Evolutionary conservation across 495 filamentous ascomycete species (phyloP).

Genomic region (Annulohypoxylon bovei): DNA sequence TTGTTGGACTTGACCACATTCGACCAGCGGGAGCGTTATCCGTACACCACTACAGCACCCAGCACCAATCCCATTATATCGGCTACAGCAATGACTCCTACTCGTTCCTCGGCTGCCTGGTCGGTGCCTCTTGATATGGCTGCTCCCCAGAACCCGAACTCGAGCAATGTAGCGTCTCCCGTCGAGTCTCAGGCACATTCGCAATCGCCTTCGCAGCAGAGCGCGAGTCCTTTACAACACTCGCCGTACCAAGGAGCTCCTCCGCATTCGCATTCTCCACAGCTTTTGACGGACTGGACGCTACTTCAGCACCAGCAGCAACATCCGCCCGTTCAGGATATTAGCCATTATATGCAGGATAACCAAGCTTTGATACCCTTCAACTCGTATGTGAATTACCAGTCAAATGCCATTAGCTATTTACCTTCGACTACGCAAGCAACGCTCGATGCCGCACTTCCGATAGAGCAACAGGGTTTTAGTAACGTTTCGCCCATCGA

Average conservation of each 20-base stretch:
- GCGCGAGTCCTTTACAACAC: slow-evolving; percentile 57
- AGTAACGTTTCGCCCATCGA: slow-evolving; percentile 69
- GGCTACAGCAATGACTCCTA: slow-evolving; percentile 57
- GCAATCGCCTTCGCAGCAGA: slow-evolving; percentile 56
- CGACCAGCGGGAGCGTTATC: slow-evolving; percentile 64
- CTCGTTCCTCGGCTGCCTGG: slow-evolving; percentile 55
- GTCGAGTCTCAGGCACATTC: slow-evolving; percentile 59
- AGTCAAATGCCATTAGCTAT: slow-evolving; percentile 72
- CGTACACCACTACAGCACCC: slow-evolving; percentile 55
- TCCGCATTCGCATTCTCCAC: slow-evolving; percentile 50
- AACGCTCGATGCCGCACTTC: slow-evolving; percentile 68
- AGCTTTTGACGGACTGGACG: slow-evolving; percentile 63
- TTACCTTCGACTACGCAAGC: slow-evolving; percentile 74
- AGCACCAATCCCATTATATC: slow-evolving; percentile 53
- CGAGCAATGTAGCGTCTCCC: slow-evolving; percentile 54
- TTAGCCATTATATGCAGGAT: slow-evolving; percentile 64
- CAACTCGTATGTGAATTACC: slow-evolving; percentile 60
- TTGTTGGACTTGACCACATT: slow-evolving; percentile 64
- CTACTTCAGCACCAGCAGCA: slow-evolving; percentile 58
- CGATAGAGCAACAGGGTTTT: slow-evolving; percentile 71
- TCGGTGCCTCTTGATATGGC: slow-evolving; percentile 56
- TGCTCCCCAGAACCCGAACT: slow-evolving; percentile 53
- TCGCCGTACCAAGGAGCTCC: slow-evolving; percentile 58
- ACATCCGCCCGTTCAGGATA: slow-evolving; percentile 59
- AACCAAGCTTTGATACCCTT: slow-evolving; percentile 58